Evolutionary conservation across 176 grass and related monocot species (phyloP).

Genomic region (Zizania latifolia): DNA sequence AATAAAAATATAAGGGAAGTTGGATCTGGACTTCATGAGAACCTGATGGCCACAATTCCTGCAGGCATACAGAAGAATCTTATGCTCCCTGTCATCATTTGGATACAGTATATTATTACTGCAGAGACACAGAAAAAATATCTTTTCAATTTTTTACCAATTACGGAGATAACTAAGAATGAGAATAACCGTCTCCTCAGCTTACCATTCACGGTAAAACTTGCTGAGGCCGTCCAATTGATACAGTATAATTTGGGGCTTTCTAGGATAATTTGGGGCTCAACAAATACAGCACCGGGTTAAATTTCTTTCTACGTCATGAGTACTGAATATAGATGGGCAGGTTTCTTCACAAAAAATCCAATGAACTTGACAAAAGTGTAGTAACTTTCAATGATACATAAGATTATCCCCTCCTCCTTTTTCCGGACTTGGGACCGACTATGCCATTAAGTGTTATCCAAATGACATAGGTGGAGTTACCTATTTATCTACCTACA

Average conservation of each 20-base stretch:
- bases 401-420: too few species aligned
- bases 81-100: constrained; percentile 34
- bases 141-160: neutral
- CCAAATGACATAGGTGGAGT: neutral
- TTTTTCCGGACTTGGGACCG: neutral
- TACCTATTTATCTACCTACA: too few species aligned
- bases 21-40: neutral
- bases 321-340: too few species aligned
- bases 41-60: constrained; percentile 45
- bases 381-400: too few species aligned
- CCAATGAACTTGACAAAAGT: too few species aligned
- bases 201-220: constrained; percentile 40
- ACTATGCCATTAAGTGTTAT: neutral
- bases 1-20: too few species aligned
- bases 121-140: neutral
- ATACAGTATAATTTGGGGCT: too few species aligned
- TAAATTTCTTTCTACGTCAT: too few species aligned
- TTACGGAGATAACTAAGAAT: neutral
- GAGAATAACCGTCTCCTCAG: neutral
- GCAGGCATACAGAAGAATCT: constrained; percentile 36
- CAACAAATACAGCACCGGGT: too few species aligned
- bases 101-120: constrained; percentile 50
- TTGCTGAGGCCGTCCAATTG: too few species aligned
- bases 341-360: too few species aligned
- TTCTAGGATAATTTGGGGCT: too few species aligned